These are phyloP conservation scores for Pseudocercospora eumusae DNA, from an alignment of 2,329 filamentous ascomycete genomes.

Conservation along the genomic window DNA sequence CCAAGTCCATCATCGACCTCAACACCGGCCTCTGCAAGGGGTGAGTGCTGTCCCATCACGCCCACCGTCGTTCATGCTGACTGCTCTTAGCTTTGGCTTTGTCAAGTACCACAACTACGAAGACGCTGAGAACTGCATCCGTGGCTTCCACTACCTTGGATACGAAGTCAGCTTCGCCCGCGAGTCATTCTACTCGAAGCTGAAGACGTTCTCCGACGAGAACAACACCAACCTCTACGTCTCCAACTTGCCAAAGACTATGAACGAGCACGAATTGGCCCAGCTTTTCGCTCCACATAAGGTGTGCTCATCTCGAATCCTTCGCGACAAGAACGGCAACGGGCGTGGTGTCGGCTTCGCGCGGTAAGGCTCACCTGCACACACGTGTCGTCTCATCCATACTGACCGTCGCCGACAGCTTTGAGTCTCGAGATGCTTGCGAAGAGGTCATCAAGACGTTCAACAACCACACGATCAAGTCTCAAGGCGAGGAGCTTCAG, in stretches of 20 bases:
- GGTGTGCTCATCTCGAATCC: conserved; percentile 91
- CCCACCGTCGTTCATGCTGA: conserved; percentile 35
- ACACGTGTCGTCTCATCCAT: conserved; percentile 12
- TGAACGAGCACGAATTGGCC: conserved; percentile 84
- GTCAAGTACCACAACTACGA: conserved; percentile 88
- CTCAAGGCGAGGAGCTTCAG: conserved; percentile 73
- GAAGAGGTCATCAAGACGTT: conserved; percentile 85
- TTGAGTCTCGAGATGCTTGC: conserved; percentile 84
- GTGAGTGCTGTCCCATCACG: conserved; percentile 53
- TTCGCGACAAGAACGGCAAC: conserved; percentile 86
- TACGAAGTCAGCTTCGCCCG: conserved; percentile 98
- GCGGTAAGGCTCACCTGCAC: conserved; percentile 61
- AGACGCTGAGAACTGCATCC: conserved; percentile 93
- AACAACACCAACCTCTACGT: conserved; percentile 94
- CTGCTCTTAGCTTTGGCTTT: conserved; percentile 77
- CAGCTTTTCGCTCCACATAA: conserved; percentile 77
- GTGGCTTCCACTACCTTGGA: conserved; percentile 88
- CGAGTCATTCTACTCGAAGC: conserved; percentile 95
- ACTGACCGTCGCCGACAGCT: conserved; percentile 57
- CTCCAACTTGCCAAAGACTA: conserved; percentile 88
- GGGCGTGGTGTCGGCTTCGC: conserved; percentile 97
- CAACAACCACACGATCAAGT: conserved; percentile 65
- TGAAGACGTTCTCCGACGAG: conserved; percentile 92
- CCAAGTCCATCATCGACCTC: conserved; percentile 97
- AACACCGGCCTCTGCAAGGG: conserved; percentile 94